Evolutionary conservation across 768 basidiomycete species (phyloP).

Genomic region (Lentinula lateritia): DNA sequence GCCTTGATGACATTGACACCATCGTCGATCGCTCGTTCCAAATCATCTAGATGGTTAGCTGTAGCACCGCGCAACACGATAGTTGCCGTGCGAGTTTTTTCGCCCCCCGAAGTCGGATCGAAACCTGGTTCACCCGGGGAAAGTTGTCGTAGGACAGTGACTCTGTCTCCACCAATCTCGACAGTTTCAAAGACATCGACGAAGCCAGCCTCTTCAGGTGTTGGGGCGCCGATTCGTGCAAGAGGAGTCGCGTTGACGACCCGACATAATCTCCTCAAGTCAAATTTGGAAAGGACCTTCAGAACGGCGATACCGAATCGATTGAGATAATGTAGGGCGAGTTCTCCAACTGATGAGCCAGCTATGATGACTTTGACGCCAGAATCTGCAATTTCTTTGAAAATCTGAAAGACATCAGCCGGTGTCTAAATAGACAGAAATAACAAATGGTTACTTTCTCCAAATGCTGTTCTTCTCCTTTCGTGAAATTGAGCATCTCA

Average conservation of each 20-base stretch:
- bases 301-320: conserved; percentile 90
- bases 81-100: conserved; percentile 86
- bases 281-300: conserved; percentile 97
- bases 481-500: conserved; percentile 95
- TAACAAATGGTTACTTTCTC: conserved; percentile 56
- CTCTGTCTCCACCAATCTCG: conserved; percentile 96
- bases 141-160: conserved; percentile 91
- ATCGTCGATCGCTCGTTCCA: conserved; percentile 94
- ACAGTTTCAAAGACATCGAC: conserved; percentile 93
- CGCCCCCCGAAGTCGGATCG: conserved; percentile 42
- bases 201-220: conserved; percentile 91
- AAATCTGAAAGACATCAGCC: conserved; percentile 50
- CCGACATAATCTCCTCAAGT: conserved; percentile 87
- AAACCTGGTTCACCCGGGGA: conserved; percentile 59
- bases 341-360: conserved; percentile 89
- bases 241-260: conserved; percentile 96
- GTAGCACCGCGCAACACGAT: conserved; percentile 96
- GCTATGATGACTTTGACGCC: conserved; percentile 94
- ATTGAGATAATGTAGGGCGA: conserved; percentile 96
- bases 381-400: conserved; percentile 95
- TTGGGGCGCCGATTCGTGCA: conserved; percentile 92
- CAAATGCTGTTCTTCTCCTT: conserved; percentile 93
- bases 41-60: conserved; percentile 88
- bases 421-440: neutral
- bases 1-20: conserved; percentile 96